Percentiles rank a stretch among this genome's conserved stretches.
Evolutionary conservation across 2,329 filamentous ascomycete genomes (phyloP).

Genomic region (Aspergillus niger): DNA sequence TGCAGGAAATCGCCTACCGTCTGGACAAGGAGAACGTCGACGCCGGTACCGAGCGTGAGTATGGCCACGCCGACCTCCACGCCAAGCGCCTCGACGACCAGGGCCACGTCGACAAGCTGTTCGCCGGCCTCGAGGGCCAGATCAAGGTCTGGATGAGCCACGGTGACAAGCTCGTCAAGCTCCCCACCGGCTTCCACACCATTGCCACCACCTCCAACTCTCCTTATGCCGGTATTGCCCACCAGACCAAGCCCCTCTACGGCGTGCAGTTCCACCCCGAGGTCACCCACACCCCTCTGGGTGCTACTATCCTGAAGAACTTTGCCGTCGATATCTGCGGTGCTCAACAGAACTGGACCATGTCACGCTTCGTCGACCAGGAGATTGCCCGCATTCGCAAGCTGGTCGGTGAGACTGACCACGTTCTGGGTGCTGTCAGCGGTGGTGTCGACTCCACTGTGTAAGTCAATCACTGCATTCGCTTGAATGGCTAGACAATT

Average conservation of each 20-base stretch:
- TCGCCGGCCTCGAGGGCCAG: conserved; percentile 70
- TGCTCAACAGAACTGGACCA: conserved; percentile 76
- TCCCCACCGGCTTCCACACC: conserved; percentile 72
- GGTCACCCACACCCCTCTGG: conserved; percentile 63
- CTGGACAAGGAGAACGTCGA: conserved; percentile 66
- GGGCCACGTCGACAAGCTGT: conserved; percentile 72
- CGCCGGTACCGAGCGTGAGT: conserved; percentile 68
- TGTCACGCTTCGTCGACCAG: conserved; percentile 78
- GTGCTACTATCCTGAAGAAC: conserved; percentile 68
- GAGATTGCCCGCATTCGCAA: conserved; percentile 79
- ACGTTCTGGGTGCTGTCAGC: conserved; percentile 77
- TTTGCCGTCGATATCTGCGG: conserved; percentile 82
- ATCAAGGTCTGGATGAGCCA: conserved; percentile 85
- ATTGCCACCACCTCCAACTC: conserved; percentile 77
- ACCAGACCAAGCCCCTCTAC: conserved; percentile 65
- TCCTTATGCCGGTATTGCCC: conserved; percentile 71
- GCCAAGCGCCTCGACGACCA: conserved; percentile 57
- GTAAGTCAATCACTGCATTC: not conserved
- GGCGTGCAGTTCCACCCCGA: conserved; percentile 91
- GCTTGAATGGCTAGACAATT: no score
- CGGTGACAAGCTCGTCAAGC: conserved; percentile 75
- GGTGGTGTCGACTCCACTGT: conserved; percentile 92
- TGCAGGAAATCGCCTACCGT: conserved; percentile 74
- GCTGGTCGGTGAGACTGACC: conserved; percentile 77
- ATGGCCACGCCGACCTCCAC: conserved; percentile 69